Evolutionary conservation across 2,329 filamentous ascomycete species (phyloP).

Genomic region (Clarireedia sp.): DNA sequence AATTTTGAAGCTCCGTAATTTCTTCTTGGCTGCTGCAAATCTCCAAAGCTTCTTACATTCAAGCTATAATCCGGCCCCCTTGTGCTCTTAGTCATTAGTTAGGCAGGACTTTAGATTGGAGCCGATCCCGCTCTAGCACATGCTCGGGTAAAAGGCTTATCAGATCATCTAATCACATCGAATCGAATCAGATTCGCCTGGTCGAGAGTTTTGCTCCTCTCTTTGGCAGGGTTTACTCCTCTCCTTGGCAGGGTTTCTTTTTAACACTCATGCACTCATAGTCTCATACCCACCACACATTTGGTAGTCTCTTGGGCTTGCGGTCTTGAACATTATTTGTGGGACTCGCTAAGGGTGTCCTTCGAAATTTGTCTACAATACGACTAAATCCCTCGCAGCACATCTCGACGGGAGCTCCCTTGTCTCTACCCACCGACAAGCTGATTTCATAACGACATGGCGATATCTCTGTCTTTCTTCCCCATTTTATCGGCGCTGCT

Average conservation of each 20-base stretch:
- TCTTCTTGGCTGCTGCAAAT: not conserved
- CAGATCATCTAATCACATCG: constrained; percentile 9
- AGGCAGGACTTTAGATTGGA: not conserved
- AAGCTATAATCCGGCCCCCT: not conserved
- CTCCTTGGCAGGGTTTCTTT: not conserved
- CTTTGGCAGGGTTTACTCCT: not conserved
- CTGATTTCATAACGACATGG: constrained; percentile 30
- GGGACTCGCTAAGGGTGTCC: too few species aligned
- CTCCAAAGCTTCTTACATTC: not conserved
- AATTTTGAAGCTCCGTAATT: too few species aligned
- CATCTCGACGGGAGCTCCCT: not conserved
- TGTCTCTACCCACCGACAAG: not conserved
- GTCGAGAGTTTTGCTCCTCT: constrained; percentile 27
- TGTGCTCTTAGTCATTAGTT: not conserved
- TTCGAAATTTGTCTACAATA: too few species aligned
- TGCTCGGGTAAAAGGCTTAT: constrained; percentile 1
- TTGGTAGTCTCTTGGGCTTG: not conserved
- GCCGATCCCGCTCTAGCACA: not conserved
- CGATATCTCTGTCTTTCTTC: constrained; percentile 36
- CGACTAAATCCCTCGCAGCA: not conserved
- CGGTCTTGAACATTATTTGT: too few species aligned
- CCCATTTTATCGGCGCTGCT: constrained; percentile 30
- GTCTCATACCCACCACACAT: too few species aligned
- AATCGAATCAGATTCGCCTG: constrained; percentile 30
- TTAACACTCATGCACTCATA: too few species aligned